phyloP scores from a whole-genome alignment of 106 monocot genomes.

The Vanilla planifolia region DNA sequence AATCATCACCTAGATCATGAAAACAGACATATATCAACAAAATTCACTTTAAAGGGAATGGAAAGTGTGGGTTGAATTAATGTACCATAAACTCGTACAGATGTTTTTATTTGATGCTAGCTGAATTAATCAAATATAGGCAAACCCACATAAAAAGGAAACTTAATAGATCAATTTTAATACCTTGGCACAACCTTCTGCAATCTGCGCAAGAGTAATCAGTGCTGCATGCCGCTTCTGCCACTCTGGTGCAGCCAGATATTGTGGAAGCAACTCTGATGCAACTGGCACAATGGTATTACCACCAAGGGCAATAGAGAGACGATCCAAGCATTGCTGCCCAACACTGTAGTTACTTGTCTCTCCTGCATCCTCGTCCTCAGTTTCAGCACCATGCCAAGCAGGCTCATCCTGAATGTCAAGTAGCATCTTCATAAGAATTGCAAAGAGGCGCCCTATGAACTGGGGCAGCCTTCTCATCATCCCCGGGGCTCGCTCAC shows the following conservation, averaged over 20 bases:
- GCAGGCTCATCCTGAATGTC: constrained; percentile 81
- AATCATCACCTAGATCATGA: constrained; percentile 68
- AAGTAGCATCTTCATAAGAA: constrained; percentile 87
- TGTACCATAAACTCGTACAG: background rate
- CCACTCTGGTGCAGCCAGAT: constrained; percentile 86
- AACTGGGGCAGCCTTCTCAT: constrained; percentile 77
- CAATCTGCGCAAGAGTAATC: constrained; percentile 94
- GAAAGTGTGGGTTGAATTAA: background rate
- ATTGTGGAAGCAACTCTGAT: constrained; percentile 63
- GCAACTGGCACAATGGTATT: constrained; percentile 89
- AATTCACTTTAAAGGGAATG: background rate
- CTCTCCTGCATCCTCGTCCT: constrained; percentile 97
- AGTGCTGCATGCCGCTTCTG: constrained; percentile 93
- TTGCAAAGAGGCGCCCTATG: constrained; percentile 68
- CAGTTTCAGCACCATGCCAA: constrained; percentile 72
- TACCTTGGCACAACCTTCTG: constrained; percentile 96
- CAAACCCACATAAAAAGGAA: background rate
- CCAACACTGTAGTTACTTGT: constrained; percentile 77
- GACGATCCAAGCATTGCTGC: constrained; percentile 82
- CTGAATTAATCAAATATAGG: background rate
- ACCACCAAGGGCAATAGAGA: constrained; percentile 85
- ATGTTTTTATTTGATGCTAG: too few relatives aligned
- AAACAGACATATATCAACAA: background rate
- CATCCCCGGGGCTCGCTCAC: constrained; percentile 97
- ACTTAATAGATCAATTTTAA: background rate